A percentile compares a stretch with the other conserved stretches of the same genome.
Evolutionary conservation across 164 flowering plant species (phyloP).

Genomic region (Saururus chinensis): DNA sequence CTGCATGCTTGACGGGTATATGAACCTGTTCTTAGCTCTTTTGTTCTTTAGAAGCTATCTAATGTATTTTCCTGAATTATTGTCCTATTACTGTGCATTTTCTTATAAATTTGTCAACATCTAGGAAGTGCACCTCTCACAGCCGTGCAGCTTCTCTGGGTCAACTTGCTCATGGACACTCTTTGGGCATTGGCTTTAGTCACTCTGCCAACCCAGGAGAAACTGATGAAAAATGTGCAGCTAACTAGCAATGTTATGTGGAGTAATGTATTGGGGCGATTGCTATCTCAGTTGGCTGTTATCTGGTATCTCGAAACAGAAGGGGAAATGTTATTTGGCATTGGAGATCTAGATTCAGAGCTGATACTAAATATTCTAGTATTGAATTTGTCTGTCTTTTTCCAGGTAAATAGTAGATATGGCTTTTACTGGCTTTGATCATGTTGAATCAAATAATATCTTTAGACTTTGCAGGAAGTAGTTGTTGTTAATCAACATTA

Average conservation of each 20-base stretch:
- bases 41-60: not conserved
- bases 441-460: not conserved
- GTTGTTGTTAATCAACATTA: not conserved
- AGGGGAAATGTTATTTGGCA: constrained; percentile 54
- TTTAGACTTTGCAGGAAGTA: not conserved
- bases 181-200: constrained; percentile 93
- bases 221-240: constrained; percentile 64
- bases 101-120: constrained; percentile 4
- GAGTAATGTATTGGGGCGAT: constrained; percentile 87
- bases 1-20: constrained; percentile 87
- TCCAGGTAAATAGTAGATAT: constrained; percentile 47
- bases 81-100: not conserved
- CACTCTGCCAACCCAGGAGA: constrained; percentile 84
- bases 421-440: not conserved
- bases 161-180: constrained; percentile 98
- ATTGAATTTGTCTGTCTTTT: constrained; percentile 84
- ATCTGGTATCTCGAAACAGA: constrained; percentile 76
- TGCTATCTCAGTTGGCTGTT: constrained; percentile 70
- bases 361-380: constrained; percentile 67
- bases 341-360: constrained; percentile 58
- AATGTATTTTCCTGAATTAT: not conserved
- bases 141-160: constrained; percentile 95
- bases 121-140: constrained; percentile 90
- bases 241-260: constrained; percentile 90
- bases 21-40: too few relatives aligned